phyloP scores from a whole-genome alignment of 805 yeast genomes.

The Metschnikowia colocasiae region DNA sequence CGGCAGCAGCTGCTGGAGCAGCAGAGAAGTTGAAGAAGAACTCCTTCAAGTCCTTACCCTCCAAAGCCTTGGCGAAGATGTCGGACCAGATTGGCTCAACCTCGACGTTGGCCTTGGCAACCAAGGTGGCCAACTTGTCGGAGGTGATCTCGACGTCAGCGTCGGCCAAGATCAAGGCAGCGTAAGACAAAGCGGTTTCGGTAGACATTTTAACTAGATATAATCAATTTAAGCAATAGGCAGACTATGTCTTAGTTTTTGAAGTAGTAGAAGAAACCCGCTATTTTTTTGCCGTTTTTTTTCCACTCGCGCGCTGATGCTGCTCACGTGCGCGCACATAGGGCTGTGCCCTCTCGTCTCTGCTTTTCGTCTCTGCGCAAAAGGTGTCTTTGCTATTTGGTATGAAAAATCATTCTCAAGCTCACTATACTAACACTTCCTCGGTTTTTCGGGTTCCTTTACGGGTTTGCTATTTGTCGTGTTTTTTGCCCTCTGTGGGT shows the following conservation, averaged over 20 bases:
- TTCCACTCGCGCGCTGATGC: constrained; percentile 6
- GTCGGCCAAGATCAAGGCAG: constrained; percentile 49
- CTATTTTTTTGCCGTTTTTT: constrained; percentile 12
- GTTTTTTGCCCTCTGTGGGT: not conserved
- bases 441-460: too few species aligned
- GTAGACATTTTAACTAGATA: constrained; percentile 48
- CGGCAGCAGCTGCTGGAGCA: constrained; percentile 42
- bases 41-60: constrained; percentile 45
- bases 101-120: constrained; percentile 41
- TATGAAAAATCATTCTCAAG: not conserved
- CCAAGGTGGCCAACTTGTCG: constrained; percentile 43
- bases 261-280: constrained; percentile 10
- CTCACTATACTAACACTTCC: not conserved
- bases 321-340: constrained; percentile 14
- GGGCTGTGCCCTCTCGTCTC: constrained; percentile 11
- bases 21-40: constrained; percentile 47
- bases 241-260: constrained; percentile 47
- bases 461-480: not conserved
- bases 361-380: not conserved
- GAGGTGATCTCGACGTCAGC: constrained; percentile 44
- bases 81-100: constrained; percentile 47
- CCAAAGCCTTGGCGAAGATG: constrained; percentile 46
- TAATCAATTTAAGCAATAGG: constrained; percentile 48
- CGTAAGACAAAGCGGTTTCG: constrained; percentile 49
- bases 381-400: not conserved